phyloP scores from a whole-genome alignment of 768 basidiomycete species.

The Pisolithus marmoratus region DNA sequence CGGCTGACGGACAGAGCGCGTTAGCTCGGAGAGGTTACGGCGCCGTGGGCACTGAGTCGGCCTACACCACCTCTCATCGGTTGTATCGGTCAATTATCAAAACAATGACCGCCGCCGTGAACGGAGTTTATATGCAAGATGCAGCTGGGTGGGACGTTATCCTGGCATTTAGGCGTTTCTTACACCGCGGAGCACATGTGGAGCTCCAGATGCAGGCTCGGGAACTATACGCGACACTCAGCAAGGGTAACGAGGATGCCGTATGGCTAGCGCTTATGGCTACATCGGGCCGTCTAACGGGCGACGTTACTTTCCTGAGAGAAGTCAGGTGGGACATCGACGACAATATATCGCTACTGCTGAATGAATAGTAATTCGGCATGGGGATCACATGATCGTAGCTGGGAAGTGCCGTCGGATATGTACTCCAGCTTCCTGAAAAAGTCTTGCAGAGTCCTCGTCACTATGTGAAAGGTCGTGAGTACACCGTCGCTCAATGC shows the following conservation, averaged over 20 bases:
- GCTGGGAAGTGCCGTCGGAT: slow-evolving; percentile 65
- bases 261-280: slow-evolving; percentile 75
- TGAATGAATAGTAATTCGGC: slow-evolving; percentile 22
- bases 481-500: neutral
- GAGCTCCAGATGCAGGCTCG: slow-evolving; percentile 69
- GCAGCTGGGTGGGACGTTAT: slow-evolving; percentile 76
- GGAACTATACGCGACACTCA: slow-evolving; percentile 57
- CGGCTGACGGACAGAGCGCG: slow-evolving; percentile 62
- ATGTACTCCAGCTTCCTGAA: slow-evolving; percentile 77
- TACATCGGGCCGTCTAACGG: slow-evolving; percentile 40
- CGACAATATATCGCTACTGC: slow-evolving; percentile 29
- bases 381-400: slow-evolving; percentile 10
- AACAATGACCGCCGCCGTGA: slow-evolving; percentile 64
- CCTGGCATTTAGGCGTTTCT: slow-evolving; percentile 69
- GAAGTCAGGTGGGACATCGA: slow-evolving; percentile 61
- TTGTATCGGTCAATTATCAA: slow-evolving; percentile 70
- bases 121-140: slow-evolving; percentile 67
- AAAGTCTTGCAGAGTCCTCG: slow-evolving; percentile 71
- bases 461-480: slow-evolving; percentile 45
- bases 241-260: slow-evolving; percentile 63
- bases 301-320: slow-evolving; percentile 45
- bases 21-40: slow-evolving; percentile 50
- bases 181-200: slow-evolving; percentile 58
- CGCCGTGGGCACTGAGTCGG: slow-evolving; percentile 57
- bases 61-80: slow-evolving; percentile 78